A percentile compares a stretch with the other conserved stretches of the same genome.
Evolutionary conservation across 1,139 yeast species (phyloP).

Genomic region (Komagataea norvegica): DNA sequence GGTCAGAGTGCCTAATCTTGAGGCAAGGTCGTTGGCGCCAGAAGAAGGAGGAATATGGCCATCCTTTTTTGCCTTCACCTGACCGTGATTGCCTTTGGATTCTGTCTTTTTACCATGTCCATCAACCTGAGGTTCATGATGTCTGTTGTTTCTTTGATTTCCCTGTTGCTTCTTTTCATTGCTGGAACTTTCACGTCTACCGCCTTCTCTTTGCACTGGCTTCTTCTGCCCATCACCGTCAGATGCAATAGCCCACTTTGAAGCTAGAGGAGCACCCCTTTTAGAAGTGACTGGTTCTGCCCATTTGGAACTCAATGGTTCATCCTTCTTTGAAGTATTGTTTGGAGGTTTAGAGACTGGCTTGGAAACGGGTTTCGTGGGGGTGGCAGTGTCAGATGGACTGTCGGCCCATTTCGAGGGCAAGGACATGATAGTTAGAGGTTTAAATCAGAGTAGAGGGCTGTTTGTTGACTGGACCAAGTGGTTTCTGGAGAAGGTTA

Average conservation of each 20-base stretch:
- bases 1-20: no score
- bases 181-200: neutral
- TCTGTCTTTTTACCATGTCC: no score
- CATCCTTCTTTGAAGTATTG: neutral
- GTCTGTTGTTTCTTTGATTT: neutral
- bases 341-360: neutral
- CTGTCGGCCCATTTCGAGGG: slow-evolving; percentile 30
- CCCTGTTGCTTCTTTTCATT: neutral
- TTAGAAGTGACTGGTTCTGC: slow-evolving; percentile 13
- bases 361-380: neutral
- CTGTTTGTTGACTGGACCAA: no score
- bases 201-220: no score
- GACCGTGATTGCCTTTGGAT: no score
- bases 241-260: slow-evolving; percentile 15
- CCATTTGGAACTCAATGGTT: slow-evolving; percentile 28
- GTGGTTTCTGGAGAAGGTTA: no score
- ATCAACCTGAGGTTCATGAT: no score
- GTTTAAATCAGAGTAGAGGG: no score
- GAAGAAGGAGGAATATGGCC: no score
- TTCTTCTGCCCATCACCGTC: slow-evolving; percentile 4
- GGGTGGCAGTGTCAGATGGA: neutral
- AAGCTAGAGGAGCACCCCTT: slow-evolving; percentile 14
- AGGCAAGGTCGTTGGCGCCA: no score
- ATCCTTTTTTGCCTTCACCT: no score
- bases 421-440: no score